phyloP scores from a whole-genome alignment of 2,329 filamentous ascomycete species.

The Beauveria medogensis region DNA sequence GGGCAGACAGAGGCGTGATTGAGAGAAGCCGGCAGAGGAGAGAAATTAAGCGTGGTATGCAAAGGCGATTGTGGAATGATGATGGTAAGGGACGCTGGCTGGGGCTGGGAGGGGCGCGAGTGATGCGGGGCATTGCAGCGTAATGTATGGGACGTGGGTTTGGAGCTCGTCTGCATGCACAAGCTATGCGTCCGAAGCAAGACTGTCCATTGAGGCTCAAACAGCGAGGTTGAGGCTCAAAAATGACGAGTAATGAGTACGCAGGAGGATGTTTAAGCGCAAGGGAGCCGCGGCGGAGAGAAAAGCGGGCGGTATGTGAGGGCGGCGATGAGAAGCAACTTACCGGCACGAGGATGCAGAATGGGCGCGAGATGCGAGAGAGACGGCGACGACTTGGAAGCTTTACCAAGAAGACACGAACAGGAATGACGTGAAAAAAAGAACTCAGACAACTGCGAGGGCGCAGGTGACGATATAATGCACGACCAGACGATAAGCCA shows the following conservation, averaged over 20 bases:
- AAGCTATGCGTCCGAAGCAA: slow-evolving; percentile 2
- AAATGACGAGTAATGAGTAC: background rate
- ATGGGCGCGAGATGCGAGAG: background rate
- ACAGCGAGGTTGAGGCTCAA: background rate
- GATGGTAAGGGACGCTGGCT: slow-evolving; percentile 4
- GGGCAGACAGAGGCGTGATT: background rate
- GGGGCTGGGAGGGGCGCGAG: slow-evolving; percentile 11
- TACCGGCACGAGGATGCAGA: slow-evolving; percentile 6
- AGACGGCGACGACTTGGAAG: background rate
- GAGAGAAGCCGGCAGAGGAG: background rate
- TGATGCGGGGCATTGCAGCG: slow-evolving; percentile 11
- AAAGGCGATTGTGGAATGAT: slow-evolving; percentile 9
- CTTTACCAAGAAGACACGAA: background rate
- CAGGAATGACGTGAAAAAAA: background rate
- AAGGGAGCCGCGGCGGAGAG: background rate
- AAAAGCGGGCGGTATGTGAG: background rate
- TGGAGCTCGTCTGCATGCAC: slow-evolving; percentile 6
- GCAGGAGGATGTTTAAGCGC: background rate
- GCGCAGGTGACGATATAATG: background rate
- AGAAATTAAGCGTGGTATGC: background rate
- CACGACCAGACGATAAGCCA: background rate
- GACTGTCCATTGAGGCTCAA: slow-evolving; percentile 1
- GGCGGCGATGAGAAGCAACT: slow-evolving; percentile 8
- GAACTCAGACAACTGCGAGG: background rate
- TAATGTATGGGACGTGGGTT: slow-evolving; percentile 8